These are phyloP conservation scores for Mangifera indica DNA, from an alignment of 345 rosid species.

Conservation along the genomic window DNA sequence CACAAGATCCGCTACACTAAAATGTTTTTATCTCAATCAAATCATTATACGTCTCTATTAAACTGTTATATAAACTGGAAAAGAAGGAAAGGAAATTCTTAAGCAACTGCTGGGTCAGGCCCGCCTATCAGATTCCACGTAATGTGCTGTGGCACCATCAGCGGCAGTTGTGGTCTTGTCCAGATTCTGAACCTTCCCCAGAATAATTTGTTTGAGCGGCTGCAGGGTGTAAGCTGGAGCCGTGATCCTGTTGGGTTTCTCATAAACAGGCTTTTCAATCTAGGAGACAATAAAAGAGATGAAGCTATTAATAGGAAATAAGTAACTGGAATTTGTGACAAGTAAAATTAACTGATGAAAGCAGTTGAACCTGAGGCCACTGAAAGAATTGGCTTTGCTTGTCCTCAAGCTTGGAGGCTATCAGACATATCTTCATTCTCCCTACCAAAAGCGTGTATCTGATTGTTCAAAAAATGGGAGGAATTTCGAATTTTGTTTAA, in stretches of 20 bases:
- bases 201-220: conserved; percentile 8
- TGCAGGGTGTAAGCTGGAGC: conserved; percentile 8
- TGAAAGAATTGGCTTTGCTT: conserved; percentile 17
- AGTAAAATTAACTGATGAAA: background rate
- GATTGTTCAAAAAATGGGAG: too few relatives aligned
- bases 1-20: too few relatives aligned
- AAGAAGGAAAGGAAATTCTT: too few relatives aligned
- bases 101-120: too few relatives aligned
- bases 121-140: background rate
- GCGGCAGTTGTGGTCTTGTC: background rate
- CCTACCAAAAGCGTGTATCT: too few relatives aligned
- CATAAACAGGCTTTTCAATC: conserved; percentile 29
- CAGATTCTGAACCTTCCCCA: conserved; percentile 27
- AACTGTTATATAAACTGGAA: too few relatives aligned
- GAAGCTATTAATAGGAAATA: background rate
- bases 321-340: background rate
- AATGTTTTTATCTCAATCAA: too few relatives aligned
- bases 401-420: conserved; percentile 1
- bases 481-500: too few relatives aligned
- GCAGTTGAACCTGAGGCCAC: conserved; percentile 23
- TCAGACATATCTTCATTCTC: background rate
- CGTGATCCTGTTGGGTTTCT: conserved; percentile 18
- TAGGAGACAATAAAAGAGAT: background rate
- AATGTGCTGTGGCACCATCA: conserved; percentile 1
- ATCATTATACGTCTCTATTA: too few relatives aligned